phyloP scores from a whole-genome alignment of 176 grass and related monocot genomes.

The Aegilops bicornis region DNA sequence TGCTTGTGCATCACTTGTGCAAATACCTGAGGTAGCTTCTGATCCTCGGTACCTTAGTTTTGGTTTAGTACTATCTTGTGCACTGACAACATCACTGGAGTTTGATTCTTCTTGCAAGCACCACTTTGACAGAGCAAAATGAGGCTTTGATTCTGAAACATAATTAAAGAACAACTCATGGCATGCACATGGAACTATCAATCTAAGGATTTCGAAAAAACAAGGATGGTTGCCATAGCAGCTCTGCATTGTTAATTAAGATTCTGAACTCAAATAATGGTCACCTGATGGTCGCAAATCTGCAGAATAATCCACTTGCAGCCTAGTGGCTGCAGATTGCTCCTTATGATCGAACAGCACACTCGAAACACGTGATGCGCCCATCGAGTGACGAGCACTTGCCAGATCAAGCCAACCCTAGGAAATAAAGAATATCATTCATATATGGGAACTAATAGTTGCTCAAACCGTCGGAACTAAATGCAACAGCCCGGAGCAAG shows the following conservation, averaged over 20 bases:
- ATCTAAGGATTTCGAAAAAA: neutral
- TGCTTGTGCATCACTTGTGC: neutral
- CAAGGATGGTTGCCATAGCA: neutral
- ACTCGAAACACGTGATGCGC: slow-evolving; percentile 71
- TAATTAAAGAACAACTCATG: neutral
- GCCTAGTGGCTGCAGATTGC: slow-evolving; percentile 68
- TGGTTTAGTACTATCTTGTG: slow-evolving; percentile 29
- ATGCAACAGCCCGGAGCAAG: neutral
- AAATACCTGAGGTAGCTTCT: slow-evolving; percentile 38
- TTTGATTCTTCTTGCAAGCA: slow-evolving; percentile 36
- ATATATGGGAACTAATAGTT: neutral
- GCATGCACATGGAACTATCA: neutral
- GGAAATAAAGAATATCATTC: neutral
- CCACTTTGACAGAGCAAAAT: slow-evolving; percentile 75
- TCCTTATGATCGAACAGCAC: slow-evolving; percentile 72
- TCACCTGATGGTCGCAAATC: slow-evolving; percentile 46
- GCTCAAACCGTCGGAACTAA: neutral
- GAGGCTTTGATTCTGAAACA: slow-evolving; percentile 47
- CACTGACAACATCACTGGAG: slow-evolving; percentile 14
- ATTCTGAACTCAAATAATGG: neutral
- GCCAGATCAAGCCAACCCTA: slow-evolving; percentile 93
- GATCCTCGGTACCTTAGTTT: slow-evolving; percentile 64
- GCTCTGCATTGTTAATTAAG: neutral
- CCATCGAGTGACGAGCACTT: slow-evolving; percentile 88
- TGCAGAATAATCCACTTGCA: slow-evolving; percentile 52